Conservation (phyloP, 495 filamentous ascomycete genomes). For the Aspergillus egyptiacus region DNA sequence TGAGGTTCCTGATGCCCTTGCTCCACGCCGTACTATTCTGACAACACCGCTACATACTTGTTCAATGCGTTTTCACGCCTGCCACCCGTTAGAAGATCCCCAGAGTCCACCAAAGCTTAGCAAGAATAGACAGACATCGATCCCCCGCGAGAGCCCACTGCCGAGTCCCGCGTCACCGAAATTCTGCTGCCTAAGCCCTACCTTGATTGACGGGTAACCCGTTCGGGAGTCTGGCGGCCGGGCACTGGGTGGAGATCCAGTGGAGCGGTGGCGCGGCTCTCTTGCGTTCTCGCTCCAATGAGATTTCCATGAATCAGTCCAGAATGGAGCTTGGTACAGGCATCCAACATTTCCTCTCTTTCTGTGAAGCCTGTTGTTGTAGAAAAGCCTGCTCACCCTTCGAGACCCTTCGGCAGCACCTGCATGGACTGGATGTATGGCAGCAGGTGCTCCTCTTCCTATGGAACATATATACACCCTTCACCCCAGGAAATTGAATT, state of each 20-base stretch:
- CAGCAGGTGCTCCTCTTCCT: neutral
- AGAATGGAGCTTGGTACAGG: neutral
- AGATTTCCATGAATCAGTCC: neutral
- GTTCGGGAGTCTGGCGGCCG: neutral
- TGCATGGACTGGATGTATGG: too few species aligned
- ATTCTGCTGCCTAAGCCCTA: slow-evolving; percentile 15
- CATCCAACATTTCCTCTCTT: neutral
- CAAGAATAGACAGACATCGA: neutral
- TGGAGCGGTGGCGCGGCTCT: neutral
- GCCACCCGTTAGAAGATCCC: too few species aligned
- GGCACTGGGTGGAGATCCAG: too few species aligned
- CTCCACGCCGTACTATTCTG: too few species aligned
- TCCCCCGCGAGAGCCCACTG: neutral
- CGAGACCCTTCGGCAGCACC: too few species aligned
- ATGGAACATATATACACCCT: neutral
- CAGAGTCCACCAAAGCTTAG: neutral
- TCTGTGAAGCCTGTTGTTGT: neutral
- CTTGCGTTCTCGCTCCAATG: neutral
- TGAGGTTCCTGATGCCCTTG: too few species aligned
- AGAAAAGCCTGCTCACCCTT: neutral
- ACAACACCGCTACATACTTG: too few species aligned
- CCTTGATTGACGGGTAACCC: neutral
- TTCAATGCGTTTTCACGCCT: too few species aligned
- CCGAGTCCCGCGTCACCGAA: neutral
- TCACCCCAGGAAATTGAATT: too few species aligned